A percentile compares a stretch with the other conserved stretches of the same genome.
Evolutionary conservation across 2,329 filamentous ascomycete species (phyloP).

Genomic region (Ascochyta viciae-villosae): DNA sequence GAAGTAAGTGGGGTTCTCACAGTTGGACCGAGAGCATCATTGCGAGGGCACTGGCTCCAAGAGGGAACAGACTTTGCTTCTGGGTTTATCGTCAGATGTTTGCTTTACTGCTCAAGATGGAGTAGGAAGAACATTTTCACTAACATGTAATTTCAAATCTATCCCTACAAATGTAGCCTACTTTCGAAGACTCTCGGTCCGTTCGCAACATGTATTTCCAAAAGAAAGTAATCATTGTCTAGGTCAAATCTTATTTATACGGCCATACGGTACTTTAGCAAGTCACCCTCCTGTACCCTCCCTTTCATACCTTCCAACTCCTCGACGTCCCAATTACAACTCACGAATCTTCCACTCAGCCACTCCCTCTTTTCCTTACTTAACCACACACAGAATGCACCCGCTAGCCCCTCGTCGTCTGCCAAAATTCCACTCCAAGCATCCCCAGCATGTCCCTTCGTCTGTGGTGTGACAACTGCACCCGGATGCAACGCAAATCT

Average conservation of each 20-base stretch:
- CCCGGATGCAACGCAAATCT: constrained; percentile 31
- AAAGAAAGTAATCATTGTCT: no score
- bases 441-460: constrained; percentile 10
- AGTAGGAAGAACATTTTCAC: no score
- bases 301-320: constrained; percentile 27
- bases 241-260: not conserved
- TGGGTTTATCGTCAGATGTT: no score
- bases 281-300: constrained; percentile 10
- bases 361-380: constrained; percentile 28
- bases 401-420: constrained; percentile 37
- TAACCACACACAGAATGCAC: constrained; percentile 37
- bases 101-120: no score
- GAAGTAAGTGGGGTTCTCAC: no score
- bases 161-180: no score
- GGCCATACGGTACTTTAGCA: constrained; percentile 18
- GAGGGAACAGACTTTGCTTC: no score
- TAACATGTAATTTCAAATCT: no score
- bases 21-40: no score
- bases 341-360: constrained; percentile 34
- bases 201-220: no score
- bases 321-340: constrained; percentile 37
- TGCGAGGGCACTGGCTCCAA: no score
- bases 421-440: constrained; percentile 12
- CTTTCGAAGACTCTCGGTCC: no score
- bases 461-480: constrained; percentile 29